phyloP scores from a whole-genome alignment of 2,329 filamentous ascomycete genomes.

The Dactylellina parvicollis region DNA sequence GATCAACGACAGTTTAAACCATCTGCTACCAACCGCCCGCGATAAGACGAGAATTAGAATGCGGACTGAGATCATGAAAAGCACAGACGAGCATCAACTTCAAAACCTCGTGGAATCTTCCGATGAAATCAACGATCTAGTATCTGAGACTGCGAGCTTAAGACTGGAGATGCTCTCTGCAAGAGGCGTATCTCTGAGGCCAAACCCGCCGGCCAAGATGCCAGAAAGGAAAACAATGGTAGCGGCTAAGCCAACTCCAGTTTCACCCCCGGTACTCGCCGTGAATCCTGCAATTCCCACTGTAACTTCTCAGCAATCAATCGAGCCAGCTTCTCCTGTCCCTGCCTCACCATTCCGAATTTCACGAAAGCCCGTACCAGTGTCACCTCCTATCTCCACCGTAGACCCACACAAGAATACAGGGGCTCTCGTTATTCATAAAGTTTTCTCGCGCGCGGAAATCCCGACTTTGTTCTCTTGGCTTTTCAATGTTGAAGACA shows the following conservation, averaged over 20 bases:
- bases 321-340: too few relatives aligned
- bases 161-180: slow-evolving; percentile 12
- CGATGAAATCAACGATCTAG: slow-evolving; percentile 4
- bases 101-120: slow-evolving; percentile 5
- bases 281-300: too few relatives aligned
- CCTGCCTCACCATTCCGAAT: too few relatives aligned
- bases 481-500: slow-evolving; percentile 4
- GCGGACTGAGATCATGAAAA: slow-evolving; percentile 3
- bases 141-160: slow-evolving; percentile 4
- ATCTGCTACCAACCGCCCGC: not conserved
- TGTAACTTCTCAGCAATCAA: too few relatives aligned
- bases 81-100: slow-evolving; percentile 9
- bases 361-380: too few relatives aligned
- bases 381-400: not conserved
- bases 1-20: slow-evolving; percentile 10
- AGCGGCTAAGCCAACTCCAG: too few relatives aligned
- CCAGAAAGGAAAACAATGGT: too few relatives aligned
- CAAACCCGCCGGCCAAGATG: not conserved
- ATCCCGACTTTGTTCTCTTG: slow-evolving; percentile 11
- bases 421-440: slow-evolving; percentile 9
- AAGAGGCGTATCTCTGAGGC: slow-evolving; percentile 8
- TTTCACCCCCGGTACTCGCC: too few relatives aligned
- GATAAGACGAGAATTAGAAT: slow-evolving; percentile 4
- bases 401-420: not conserved
- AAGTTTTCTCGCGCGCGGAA: not conserved